phyloP scores from a whole-genome alignment of 768 basidiomycete species.

The Lyophyllum shimeji region DNA sequence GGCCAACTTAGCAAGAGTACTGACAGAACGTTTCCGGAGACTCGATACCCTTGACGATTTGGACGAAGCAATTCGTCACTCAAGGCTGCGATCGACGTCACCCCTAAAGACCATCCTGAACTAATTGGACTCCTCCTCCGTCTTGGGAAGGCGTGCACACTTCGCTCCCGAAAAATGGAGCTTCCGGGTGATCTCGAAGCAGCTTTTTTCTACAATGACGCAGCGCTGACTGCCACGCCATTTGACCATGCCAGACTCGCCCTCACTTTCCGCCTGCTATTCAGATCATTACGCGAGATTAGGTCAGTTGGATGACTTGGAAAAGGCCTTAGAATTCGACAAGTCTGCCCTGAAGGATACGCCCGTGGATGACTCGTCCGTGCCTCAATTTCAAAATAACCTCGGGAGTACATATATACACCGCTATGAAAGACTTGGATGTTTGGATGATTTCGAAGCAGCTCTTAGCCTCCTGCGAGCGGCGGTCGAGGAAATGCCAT shows the following conservation, averaged over 20 bases:
- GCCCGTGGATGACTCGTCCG: background rate
- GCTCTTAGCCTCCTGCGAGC: background rate
- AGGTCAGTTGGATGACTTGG: background rate
- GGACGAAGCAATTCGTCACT: background rate
- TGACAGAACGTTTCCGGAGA: background rate
- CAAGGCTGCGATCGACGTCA: background rate
- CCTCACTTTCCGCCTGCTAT: background rate
- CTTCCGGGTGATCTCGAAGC: background rate
- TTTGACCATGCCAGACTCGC: background rate
- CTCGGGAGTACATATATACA: background rate
- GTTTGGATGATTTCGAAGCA: conserved; percentile 1
- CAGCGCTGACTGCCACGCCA: background rate
- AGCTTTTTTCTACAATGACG: background rate
- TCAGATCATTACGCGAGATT: background rate
- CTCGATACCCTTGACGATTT: background rate
- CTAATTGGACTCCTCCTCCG: background rate
- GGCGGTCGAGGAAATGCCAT: no score
- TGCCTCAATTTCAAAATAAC: background rate
- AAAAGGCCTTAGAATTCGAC: background rate
- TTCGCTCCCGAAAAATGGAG: background rate
- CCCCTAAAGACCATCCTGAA: background rate
- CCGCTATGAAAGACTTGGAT: background rate
- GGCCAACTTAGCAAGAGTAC: background rate
- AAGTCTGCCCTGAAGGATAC: background rate
- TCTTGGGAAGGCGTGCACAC: background rate